phyloP scores from a whole-genome alignment of 2,329 filamentous ascomycete species.

The Aspergillus luchuensis region DNA sequence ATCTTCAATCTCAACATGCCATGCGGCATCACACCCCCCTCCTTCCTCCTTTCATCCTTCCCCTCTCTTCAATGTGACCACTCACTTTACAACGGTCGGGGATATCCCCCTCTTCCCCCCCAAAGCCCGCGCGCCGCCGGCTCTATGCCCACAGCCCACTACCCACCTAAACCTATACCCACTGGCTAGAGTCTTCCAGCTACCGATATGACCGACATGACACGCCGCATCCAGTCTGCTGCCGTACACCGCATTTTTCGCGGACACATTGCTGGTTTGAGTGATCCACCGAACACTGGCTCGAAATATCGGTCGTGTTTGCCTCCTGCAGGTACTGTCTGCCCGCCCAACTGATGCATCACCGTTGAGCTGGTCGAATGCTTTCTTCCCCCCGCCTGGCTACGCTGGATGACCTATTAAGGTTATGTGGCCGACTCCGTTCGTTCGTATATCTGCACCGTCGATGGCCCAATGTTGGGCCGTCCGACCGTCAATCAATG shows the following conservation, averaged over 20 bases:
- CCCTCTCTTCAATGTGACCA: conserved; percentile 3
- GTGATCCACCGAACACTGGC: conserved; percentile 11
- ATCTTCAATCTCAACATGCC: background rate
- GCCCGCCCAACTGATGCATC: conserved; percentile 22
- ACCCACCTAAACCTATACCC: too few relatives aligned
- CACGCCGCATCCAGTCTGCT: conserved; percentile 5
- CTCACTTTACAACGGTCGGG: conserved; percentile 6
- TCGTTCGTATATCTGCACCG: conserved; percentile 9
- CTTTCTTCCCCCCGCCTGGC: conserved; percentile 2
- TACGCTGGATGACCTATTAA: conserved; percentile 3
- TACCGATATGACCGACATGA: conserved; percentile 3
- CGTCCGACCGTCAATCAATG: conserved; percentile 16
- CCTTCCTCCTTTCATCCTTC: background rate
- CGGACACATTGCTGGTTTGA: conserved; percentile 14
- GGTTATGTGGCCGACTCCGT: conserved; percentile 3
- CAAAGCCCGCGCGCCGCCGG: background rate
- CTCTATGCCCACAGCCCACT: too few relatives aligned
- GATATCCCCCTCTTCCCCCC: background rate
- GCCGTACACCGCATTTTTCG: conserved; percentile 27
- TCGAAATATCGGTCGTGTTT: conserved; percentile 17
- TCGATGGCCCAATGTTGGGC: conserved; percentile 13
- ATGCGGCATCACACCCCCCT: background rate
- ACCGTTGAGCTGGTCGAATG: conserved; percentile 20
- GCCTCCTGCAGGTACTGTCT: conserved; percentile 24
- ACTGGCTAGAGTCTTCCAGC: background rate